phyloP scores from a whole-genome alignment of 345 rosid species.

The Odontarrhena argentea region DNA sequence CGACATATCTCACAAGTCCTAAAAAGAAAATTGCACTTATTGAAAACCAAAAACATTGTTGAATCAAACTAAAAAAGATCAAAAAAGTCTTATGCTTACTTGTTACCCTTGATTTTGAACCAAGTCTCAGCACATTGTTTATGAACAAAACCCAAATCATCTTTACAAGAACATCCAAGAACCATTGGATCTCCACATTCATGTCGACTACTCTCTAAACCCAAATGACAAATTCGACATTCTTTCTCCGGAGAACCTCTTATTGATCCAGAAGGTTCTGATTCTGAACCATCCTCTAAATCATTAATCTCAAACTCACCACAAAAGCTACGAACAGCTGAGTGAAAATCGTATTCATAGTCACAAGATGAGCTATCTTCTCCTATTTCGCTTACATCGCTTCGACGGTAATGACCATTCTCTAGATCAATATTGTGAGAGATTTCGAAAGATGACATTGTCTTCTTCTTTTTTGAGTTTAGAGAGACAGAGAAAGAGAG shows the following conservation, averaged over 20 bases:
- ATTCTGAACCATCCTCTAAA: constrained; percentile 3
- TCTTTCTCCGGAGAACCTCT: constrained; percentile 46
- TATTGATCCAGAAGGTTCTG: constrained; percentile 13
- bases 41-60: background rate
- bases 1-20: constrained; percentile 97
- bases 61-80: background rate
- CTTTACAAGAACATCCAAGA: constrained; percentile 94
- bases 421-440: constrained; percentile 35
- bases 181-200: constrained; percentile 68
- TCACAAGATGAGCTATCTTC: constrained; percentile 43
- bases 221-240: constrained; percentile 95
- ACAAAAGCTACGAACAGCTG: constrained; percentile 44
- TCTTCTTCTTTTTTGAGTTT: background rate
- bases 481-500: constrained; percentile 20
- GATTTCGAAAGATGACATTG: constrained; percentile 37
- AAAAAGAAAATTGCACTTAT: constrained; percentile 18
- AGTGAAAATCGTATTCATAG: constrained; percentile 42
- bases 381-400: constrained; percentile 36
- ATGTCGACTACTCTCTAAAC: constrained; percentile 62
- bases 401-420: constrained; percentile 32
- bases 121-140: constrained; percentile 95
- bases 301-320: constrained; percentile 42
- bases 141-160: constrained; percentile 94
- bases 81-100: constrained; percentile 42
- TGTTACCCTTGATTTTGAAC: constrained; percentile 96